A percentile compares a stretch with the other conserved stretches of the same genome.
Evolutionary conservation across 78 protist species (phyloP).

Genomic region (Bodo saltans): DNA sequence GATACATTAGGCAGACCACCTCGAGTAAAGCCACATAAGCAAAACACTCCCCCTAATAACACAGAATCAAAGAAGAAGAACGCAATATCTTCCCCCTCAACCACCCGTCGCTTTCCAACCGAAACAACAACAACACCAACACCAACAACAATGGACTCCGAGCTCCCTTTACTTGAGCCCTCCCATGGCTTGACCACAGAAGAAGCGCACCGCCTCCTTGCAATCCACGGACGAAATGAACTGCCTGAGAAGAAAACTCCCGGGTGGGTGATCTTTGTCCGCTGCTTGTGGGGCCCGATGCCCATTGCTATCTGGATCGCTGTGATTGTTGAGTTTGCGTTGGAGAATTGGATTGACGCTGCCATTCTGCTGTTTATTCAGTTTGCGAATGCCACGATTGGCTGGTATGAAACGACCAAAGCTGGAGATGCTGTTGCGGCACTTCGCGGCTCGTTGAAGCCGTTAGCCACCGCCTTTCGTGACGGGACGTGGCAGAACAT

Average conservation of each 20-base stretch:
- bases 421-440: slow-evolving; percentile 85
- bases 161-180: not conserved
- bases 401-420: slow-evolving; percentile 66
- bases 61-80: too few species aligned
- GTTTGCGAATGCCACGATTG: slow-evolving; percentile 66
- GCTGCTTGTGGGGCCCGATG: slow-evolving; percentile 40
- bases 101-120: too few species aligned
- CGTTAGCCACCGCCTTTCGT: slow-evolving; percentile 46
- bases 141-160: too few species aligned
- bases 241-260: slow-evolving; percentile 28
- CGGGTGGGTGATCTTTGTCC: not conserved
- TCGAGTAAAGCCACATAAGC: too few species aligned
- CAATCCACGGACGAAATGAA: slow-evolving; percentile 39
- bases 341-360: slow-evolving; percentile 65
- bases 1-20: too few species aligned
- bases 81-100: too few species aligned
- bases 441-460: slow-evolving; percentile 59
- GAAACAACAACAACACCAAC: too few species aligned
- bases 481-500: slow-evolving; percentile 58
- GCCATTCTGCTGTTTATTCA: slow-evolving; percentile 53
- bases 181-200: slow-evolving; percentile 13
- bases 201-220: slow-evolving; percentile 33
- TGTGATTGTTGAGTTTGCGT: slow-evolving; percentile 52
- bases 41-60: too few species aligned
- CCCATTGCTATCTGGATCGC: slow-evolving; percentile 71